phyloP scores from a whole-genome alignment of 169 alveolate genomes.

The Cryptosporidium andersoni region DNA sequence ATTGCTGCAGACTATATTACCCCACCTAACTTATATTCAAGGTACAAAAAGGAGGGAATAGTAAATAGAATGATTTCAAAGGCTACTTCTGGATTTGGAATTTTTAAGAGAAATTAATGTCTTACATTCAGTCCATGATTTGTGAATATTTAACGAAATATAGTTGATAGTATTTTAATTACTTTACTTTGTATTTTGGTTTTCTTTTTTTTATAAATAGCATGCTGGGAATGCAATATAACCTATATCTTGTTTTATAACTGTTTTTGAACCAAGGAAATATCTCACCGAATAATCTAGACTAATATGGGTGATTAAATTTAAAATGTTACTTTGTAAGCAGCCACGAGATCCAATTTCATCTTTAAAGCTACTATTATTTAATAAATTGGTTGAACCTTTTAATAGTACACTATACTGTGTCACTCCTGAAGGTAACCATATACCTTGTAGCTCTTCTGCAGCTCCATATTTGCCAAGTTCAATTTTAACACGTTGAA shows the following conservation, averaged over 20 bases:
- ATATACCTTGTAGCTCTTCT: conserved; percentile 36
- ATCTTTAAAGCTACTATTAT: conserved; percentile 4
- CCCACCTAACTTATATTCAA: conserved; percentile 14
- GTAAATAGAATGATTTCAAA: conserved; percentile 55
- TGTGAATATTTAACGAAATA: neutral
- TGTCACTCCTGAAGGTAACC: conserved; percentile 61
- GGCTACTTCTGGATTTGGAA: conserved; percentile 32
- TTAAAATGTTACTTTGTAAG: conserved; percentile 3
- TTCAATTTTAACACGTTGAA: conserved; percentile 30
- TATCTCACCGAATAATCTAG: conserved; percentile 49
- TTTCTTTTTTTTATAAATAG: neutral
- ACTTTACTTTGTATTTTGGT: neutral
- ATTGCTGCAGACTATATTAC: conserved; percentile 42
- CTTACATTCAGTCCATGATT: neutral
- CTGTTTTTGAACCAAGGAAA: conserved; percentile 50
- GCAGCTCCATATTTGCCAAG: conserved; percentile 67
- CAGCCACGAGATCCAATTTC: conserved; percentile 26
- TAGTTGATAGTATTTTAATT: no score
- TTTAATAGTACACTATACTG: conserved; percentile 20
- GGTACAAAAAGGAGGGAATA: conserved; percentile 28
- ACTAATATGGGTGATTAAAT: conserved; percentile 16
- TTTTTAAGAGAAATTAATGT: conserved; percentile 8
- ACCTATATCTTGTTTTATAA: conserved; percentile 67
- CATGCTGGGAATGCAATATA: conserved; percentile 61
- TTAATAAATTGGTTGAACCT: conserved; percentile 41